phyloP scores from a whole-genome alignment of 352 stramenopile species.

The Phytophthora rubi region DNA sequence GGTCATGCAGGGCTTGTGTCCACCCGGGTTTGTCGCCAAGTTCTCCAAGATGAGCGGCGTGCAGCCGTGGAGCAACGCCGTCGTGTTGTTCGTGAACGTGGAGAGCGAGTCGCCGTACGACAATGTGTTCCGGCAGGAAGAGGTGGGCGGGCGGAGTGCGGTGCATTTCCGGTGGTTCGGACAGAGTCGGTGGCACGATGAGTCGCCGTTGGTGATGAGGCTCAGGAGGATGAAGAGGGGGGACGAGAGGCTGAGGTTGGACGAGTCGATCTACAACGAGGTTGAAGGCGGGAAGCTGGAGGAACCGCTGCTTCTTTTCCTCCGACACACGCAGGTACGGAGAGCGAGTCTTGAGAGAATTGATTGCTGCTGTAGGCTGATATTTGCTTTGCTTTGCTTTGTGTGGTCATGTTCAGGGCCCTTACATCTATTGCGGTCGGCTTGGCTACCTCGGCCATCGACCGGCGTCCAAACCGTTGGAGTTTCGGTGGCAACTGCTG shows the following conservation, averaged over 20 bases:
- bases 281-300: not conserved
- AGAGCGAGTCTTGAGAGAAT: not conserved
- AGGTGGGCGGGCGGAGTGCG: not conserved
- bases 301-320: conserved; percentile 57
- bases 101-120: conserved; percentile 42
- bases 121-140: conserved; percentile 54
- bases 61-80: conserved; percentile 59
- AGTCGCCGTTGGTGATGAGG: conserved; percentile 40
- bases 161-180: conserved; percentile 75
- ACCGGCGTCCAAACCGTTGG: conserved; percentile 39
- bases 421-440: conserved; percentile 76
- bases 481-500: conserved; percentile 75
- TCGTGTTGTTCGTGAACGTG: conserved; percentile 67
- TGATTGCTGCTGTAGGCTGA: not conserved
- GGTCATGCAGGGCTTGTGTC: conserved; percentile 60
- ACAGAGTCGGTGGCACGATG: conserved; percentile 36
- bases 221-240: conserved; percentile 40
- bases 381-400: not conserved
- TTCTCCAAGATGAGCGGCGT: conserved; percentile 62
- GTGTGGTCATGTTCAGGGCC: conserved; percentile 19
- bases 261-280: conserved; percentile 35
- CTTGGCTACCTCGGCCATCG: conserved; percentile 58
- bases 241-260: conserved; percentile 36
- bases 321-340: conserved; percentile 49
- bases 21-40: conserved; percentile 23